A percentile compares a stretch with the other conserved stretches of the same genome.
phyloP scores from a whole-genome alignment of 192 early-diverging fungal genomes.

The Paraglomus occultum region DNA sequence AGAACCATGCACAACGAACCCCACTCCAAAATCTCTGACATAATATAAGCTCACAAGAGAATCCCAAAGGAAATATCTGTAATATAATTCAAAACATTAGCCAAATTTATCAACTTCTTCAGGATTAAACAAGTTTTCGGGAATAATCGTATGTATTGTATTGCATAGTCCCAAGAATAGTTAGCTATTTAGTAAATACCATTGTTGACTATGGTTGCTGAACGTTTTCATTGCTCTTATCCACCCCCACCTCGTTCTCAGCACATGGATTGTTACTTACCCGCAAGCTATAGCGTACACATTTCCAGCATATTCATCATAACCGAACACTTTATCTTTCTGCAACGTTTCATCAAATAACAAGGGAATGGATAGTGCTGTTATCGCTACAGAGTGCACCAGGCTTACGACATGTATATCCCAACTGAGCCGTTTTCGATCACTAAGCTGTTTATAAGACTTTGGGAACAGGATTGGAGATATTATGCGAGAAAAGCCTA shows the following conservation, averaged over 20 bases:
- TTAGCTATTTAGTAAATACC: neutral
- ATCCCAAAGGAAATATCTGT: slow-evolving; percentile 94
- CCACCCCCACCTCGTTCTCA: neutral
- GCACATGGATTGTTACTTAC: slow-evolving; percentile 39
- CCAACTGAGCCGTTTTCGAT: slow-evolving; percentile 51
- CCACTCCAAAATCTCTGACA: slow-evolving; percentile 66
- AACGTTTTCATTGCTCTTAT: neutral
- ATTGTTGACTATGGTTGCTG: neutral
- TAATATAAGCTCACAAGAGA: slow-evolving; percentile 63
- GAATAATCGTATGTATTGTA: neutral
- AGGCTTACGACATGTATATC: slow-evolving; percentile 80
- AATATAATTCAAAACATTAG: no score
- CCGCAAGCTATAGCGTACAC: slow-evolving; percentile 84
- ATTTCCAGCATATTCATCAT: slow-evolving; percentile 62
- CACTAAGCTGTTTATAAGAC: slow-evolving; percentile 60
- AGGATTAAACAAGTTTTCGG: slow-evolving; percentile 6
- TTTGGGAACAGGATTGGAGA: slow-evolving; percentile 64
- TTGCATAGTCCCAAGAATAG: neutral
- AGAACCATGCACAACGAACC: slow-evolving; percentile 81
- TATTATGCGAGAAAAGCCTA: slow-evolving; percentile 58
- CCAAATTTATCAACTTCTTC: neutral
- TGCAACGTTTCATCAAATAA: slow-evolving; percentile 62
- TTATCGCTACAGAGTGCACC: slow-evolving; percentile 69
- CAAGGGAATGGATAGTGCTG: slow-evolving; percentile 61
- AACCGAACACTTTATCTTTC: slow-evolving; percentile 72